Percentiles rank a stretch among this genome's conserved stretches.
These are phyloP conservation scores for Acorus gramineus DNA, from an alignment of 106 monocot species.

Conservation along the genomic window DNA sequence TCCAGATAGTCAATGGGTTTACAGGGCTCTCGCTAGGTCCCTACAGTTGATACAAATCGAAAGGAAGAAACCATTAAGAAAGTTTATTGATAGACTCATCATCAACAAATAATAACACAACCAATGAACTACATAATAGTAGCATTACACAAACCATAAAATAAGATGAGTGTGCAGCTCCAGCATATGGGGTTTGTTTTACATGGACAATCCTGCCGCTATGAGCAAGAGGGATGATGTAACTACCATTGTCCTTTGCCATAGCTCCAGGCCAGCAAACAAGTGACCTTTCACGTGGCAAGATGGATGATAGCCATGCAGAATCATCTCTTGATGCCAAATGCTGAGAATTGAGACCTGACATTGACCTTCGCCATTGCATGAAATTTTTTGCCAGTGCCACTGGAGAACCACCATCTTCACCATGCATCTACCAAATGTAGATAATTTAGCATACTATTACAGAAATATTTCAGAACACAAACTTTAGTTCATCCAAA, in stretches of 20 bases:
- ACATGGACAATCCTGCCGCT: constrained; percentile 6
- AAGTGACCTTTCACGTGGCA: constrained; percentile 11
- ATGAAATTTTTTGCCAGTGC: constrained; percentile 61
- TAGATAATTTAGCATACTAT: constrained; percentile 1
- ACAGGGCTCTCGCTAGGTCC: too few species aligned
- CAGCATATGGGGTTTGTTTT: constrained; percentile 18
- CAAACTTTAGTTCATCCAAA: too few species aligned
- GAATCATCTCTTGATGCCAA: constrained; percentile 3
- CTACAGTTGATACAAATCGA: too few species aligned
- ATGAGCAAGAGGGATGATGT: constrained; percentile 25
- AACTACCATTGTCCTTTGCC: constrained; percentile 10
- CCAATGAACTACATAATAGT: too few species aligned
- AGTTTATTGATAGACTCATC: too few species aligned
- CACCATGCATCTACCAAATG: constrained; percentile 16
- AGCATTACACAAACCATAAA: constrained; percentile 21
- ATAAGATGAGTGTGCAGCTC: constrained; percentile 20
- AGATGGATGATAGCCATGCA: constrained; percentile 9
- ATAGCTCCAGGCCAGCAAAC: constrained; percentile 37
- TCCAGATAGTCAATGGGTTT: too few species aligned
- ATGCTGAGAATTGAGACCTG: constrained; percentile 6
- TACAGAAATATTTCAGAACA: too few species aligned
- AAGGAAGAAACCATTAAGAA: too few species aligned
- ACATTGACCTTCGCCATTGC: constrained; percentile 13
- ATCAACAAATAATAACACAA: too few species aligned
- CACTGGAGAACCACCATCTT: constrained; percentile 34